Conservation (phyloP, 1,284 basidiomycete species). For the Ceratobasidium sp. region DNA sequence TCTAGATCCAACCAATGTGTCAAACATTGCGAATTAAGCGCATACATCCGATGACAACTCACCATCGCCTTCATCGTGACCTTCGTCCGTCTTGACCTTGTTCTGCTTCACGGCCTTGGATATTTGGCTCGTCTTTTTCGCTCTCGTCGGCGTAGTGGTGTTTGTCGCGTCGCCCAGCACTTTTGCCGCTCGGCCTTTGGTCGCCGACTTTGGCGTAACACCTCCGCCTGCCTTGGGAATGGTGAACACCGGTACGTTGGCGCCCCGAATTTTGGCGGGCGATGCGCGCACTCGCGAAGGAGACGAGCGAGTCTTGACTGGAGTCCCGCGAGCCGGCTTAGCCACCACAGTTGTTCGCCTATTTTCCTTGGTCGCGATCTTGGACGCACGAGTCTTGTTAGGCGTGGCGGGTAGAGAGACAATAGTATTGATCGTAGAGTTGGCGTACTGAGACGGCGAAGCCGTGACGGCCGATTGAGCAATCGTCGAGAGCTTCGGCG, state of each 20-base stretch:
- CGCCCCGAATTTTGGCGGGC: not conserved
- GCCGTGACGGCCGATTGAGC: slow-evolving; percentile 7
- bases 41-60: slow-evolving; percentile 10
- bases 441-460: not conserved
- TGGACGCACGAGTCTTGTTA: slow-evolving; percentile 21
- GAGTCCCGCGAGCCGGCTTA: slow-evolving; percentile 1
- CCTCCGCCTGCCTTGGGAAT: slow-evolving; percentile 7
- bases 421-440: not conserved
- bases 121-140: slow-evolving; percentile 11
- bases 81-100: not conserved
- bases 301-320: slow-evolving; percentile 18
- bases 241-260: slow-evolving; percentile 16
- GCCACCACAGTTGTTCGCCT: slow-evolving; percentile 26
- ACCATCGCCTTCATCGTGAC: slow-evolving; percentile 33
- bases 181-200: not conserved
- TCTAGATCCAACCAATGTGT: not conserved
- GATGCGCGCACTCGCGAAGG: slow-evolving; percentile 17
- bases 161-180: slow-evolving; percentile 30
- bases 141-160: slow-evolving; percentile 5
- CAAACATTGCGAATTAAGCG: not conserved
- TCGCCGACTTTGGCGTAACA: not conserved
- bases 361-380: slow-evolving; percentile 36
- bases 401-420: not conserved
- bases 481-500: slow-evolving; percentile 16
- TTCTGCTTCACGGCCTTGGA: not conserved